Evolutionary conservation across 306 rosid species (phyloP).

Genomic region (Luffa acutangula): DNA sequence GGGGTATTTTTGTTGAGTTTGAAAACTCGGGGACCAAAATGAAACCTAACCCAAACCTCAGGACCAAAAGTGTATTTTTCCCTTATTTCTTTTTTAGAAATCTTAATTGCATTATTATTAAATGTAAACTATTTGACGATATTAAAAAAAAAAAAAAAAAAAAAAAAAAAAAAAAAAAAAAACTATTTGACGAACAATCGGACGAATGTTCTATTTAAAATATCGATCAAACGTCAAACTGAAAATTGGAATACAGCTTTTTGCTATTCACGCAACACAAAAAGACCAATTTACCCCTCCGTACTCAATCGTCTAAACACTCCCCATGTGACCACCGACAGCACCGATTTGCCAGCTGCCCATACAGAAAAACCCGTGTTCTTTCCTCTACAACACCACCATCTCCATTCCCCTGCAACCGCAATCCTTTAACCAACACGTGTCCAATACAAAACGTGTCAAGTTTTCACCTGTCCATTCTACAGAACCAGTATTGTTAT

Average conservation of each 20-base stretch:
- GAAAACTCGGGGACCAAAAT: too few relatives aligned
- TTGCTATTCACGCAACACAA: not conserved
- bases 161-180: too few relatives aligned
- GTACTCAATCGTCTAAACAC: not conserved
- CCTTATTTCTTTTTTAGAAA: too few relatives aligned
- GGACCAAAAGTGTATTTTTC: too few relatives aligned
- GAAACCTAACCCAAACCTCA: too few relatives aligned
- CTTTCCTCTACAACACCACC: not conserved
- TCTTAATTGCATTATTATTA: too few relatives aligned
- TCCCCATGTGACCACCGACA: slow-evolving; percentile 8
- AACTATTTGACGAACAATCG: not conserved
- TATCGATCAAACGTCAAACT: not conserved
- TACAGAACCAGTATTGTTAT: too few relatives aligned
- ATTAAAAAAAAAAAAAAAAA: too few relatives aligned
- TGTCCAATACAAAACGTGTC: not conserved
- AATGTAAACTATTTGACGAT: not conserved
- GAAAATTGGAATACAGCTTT: not conserved
- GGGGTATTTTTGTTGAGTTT: too few relatives aligned
- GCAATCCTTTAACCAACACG: not conserved
- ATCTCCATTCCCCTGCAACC: not conserved
- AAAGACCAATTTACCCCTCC: slow-evolving; percentile 2
- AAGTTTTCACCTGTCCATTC: too few relatives aligned
- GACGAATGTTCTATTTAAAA: not conserved
- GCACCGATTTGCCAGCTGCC: slow-evolving; percentile 6
- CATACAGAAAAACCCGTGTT: not conserved